These are phyloP conservation scores for Backusella mclennaniae DNA, from an alignment of 192 early-diverging fungal species.

Conservation along the genomic window DNA sequence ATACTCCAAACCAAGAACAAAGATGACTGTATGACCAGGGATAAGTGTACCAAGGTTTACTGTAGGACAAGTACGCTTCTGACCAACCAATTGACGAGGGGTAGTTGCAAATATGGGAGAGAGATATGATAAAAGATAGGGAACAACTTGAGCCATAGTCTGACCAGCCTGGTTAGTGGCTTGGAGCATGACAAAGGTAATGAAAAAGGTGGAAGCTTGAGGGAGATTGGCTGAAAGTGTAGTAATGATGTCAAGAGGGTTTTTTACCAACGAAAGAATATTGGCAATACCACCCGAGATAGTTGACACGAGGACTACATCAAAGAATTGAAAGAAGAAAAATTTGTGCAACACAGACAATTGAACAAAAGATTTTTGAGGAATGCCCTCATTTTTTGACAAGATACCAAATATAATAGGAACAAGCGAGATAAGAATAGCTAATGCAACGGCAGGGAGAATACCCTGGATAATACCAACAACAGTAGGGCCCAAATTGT, in stretches of 20 bases:
- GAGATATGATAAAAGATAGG: slow-evolving; percentile 63
- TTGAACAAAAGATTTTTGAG: slow-evolving; percentile 57
- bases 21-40: slow-evolving; percentile 68
- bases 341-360: slow-evolving; percentile 65
- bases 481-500: slow-evolving; percentile 36
- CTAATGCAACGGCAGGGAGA: slow-evolving; percentile 68
- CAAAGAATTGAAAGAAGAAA: slow-evolving; percentile 78
- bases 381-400: slow-evolving; percentile 57
- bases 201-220: slow-evolving; percentile 74
- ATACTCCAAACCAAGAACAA: slow-evolving; percentile 73
- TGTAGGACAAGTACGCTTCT: slow-evolving; percentile 45
- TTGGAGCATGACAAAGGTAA: slow-evolving; percentile 82
- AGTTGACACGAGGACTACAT: slow-evolving; percentile 78
- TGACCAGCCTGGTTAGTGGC: slow-evolving; percentile 62
- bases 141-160: slow-evolving; percentile 67
- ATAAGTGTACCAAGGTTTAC: slow-evolving; percentile 63
- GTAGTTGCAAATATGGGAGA: slow-evolving; percentile 59
- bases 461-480: slow-evolving; percentile 68
- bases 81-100: slow-evolving; percentile 62
- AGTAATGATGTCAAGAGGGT: slow-evolving; percentile 44
- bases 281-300: slow-evolving; percentile 63
- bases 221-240: slow-evolving; percentile 67
- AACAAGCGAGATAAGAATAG: slow-evolving; percentile 67
- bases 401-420: slow-evolving; percentile 66
- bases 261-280: slow-evolving; percentile 45